Evolutionary conservation across 2,329 filamentous ascomycete species (phyloP).

Genomic region (Bipolaris zeicola): DNA sequence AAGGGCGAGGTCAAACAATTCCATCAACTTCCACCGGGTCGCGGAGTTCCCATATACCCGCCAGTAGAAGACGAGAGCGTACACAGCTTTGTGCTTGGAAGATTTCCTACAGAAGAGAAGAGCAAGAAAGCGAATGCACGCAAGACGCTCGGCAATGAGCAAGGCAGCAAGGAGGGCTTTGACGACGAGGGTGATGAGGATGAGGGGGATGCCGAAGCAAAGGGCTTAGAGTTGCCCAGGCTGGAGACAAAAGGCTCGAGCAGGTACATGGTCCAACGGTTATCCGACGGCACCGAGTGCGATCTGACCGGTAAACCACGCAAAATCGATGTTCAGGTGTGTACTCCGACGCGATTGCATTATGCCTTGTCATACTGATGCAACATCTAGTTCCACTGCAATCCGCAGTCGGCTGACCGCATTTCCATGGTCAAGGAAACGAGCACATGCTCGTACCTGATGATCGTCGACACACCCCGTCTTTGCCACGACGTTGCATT

Average conservation of each 20-base stretch:
- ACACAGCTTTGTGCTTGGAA: constrained; percentile 77
- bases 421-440: constrained; percentile 95
- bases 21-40: constrained; percentile 75
- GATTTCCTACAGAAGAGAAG: constrained; percentile 50
- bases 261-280: constrained; percentile 81
- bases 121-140: constrained; percentile 30
- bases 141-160: constrained; percentile 39
- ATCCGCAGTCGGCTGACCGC: constrained; percentile 73
- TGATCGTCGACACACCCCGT: constrained; percentile 88
- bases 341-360: constrained; percentile 5
- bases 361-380: constrained; percentile 17
- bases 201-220: constrained; percentile 29
- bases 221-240: constrained; percentile 58
- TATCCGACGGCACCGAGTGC: constrained; percentile 80
- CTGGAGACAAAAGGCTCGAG: constrained; percentile 83
- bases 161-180: constrained; percentile 35
- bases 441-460: constrained; percentile 87
- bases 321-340: constrained; percentile 78
- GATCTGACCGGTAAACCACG: constrained; percentile 82
- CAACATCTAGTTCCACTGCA: constrained; percentile 68
- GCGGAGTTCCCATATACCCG: constrained; percentile 69
- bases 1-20: constrained; percentile 87
- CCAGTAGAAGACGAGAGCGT: constrained; percentile 78
- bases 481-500: constrained; percentile 89
- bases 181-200: constrained; percentile 40